Conservation (phyloP, 2,329 filamentous ascomycete species). For the Pseudogymnoascus sp. region DNA sequence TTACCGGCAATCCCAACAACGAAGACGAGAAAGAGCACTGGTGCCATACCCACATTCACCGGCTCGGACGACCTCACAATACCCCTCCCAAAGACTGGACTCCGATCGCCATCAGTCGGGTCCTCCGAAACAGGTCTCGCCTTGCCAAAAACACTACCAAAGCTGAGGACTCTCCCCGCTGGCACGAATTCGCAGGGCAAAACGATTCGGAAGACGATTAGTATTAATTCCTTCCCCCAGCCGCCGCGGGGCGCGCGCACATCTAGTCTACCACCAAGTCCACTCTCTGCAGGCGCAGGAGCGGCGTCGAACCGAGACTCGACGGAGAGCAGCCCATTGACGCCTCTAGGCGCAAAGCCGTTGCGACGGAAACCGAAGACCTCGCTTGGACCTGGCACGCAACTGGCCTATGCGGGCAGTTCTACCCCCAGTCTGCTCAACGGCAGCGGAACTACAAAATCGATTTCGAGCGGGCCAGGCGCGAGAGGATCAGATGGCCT, state of each 20-base stretch:
- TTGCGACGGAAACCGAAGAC: conserved; percentile 24
- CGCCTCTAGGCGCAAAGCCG: conserved; percentile 16
- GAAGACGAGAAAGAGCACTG: conserved; percentile 64
- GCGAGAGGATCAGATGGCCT: conserved; percentile 65
- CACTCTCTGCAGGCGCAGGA: conserved; percentile 40
- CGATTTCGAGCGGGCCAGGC: conserved; percentile 52
- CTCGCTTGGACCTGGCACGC: conserved; percentile 25
- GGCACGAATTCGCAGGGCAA: conserved; percentile 53
- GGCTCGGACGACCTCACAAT: conserved; percentile 12
- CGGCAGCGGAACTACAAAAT: conserved; percentile 68
- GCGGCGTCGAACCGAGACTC: conserved; percentile 19
- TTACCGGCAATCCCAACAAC: conserved; percentile 65
- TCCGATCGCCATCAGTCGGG: conserved; percentile 52
- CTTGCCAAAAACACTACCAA: conserved; percentile 45
- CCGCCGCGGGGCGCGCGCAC: conserved; percentile 61
- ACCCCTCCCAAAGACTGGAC: conserved; percentile 43
- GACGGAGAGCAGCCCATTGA: conserved; percentile 18
- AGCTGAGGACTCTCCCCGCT: conserved; percentile 46
- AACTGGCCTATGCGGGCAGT: conserved; percentile 27
- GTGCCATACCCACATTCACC: conserved; percentile 34
- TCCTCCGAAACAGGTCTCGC: conserved; percentile 38
- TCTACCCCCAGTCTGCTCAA: conserved; percentile 68
- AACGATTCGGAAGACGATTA: conserved; percentile 76
- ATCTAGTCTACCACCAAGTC: conserved; percentile 55
- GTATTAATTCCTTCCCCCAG: conserved; percentile 89